phyloP scores from a whole-genome alignment of 139 green algal genomes.

The Chlamydomonas sp. region DNA sequence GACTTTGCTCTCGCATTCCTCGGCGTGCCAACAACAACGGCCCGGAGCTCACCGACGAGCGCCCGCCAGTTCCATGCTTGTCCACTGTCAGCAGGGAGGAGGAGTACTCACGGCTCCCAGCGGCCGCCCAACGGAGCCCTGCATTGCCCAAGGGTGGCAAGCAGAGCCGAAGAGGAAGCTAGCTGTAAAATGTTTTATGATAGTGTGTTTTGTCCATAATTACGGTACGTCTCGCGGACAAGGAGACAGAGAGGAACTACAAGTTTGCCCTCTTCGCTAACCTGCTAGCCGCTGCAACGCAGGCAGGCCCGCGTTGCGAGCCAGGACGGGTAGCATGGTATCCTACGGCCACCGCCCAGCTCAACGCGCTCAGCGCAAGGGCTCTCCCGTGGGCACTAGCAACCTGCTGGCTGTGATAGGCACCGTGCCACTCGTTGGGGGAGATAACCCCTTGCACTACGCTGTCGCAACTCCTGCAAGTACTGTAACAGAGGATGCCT shows the following conservation, averaged over 20 bases:
- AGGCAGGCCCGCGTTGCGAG: background rate
- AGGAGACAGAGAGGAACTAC: background rate
- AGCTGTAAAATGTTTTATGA: too few relatives aligned
- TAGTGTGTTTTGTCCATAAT: too few relatives aligned
- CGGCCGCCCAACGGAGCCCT: slow-evolving; percentile 24
- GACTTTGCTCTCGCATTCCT: background rate
- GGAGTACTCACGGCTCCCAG: slow-evolving; percentile 18
- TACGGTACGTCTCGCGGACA: background rate
- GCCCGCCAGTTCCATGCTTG: slow-evolving; percentile 63
- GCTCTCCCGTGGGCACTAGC: background rate
- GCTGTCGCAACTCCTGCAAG: too few relatives aligned
- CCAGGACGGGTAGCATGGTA: slow-evolving; percentile 20
- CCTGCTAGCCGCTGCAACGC: slow-evolving; percentile 26
- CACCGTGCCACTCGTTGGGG: too few relatives aligned
- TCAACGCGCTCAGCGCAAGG: background rate
- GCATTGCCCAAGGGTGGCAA: too few relatives aligned
- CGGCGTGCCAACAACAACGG: background rate
- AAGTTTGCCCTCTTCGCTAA: background rate
- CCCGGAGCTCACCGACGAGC: slow-evolving; percentile 69
- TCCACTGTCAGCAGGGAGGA: background rate
- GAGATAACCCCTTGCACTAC: too few relatives aligned
- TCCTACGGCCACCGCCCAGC: too few relatives aligned
- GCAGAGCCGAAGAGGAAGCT: too few relatives aligned
- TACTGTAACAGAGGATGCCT: too few relatives aligned
- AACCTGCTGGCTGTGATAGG: too few relatives aligned